Conservation (phyloP, 192 early-diverging fungal species). For the Coemansia sp. region DNA sequence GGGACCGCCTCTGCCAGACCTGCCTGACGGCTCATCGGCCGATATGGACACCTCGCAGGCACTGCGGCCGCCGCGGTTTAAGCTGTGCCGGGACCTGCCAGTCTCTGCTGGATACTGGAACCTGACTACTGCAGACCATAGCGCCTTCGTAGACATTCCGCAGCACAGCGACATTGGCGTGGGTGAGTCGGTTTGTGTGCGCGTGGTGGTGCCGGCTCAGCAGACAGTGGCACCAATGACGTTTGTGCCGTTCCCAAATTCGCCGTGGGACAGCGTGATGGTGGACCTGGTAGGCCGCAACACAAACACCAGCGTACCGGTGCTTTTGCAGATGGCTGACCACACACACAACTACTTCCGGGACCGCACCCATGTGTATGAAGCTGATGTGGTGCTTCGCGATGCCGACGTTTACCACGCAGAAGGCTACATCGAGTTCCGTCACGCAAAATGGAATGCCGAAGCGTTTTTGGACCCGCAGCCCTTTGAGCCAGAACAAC, state of each 20-base stretch:
- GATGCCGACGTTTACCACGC: slow-evolving; percentile 45
- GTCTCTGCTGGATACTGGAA: slow-evolving; percentile 9
- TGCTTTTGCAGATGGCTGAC: slow-evolving; percentile 6
- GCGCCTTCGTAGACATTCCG: slow-evolving; percentile 11
- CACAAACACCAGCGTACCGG: slow-evolving; percentile 25
- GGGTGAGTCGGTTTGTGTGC: slow-evolving; percentile 37
- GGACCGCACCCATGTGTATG: slow-evolving; percentile 52
- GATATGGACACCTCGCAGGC: background rate
- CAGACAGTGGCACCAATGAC: background rate
- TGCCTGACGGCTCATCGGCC: background rate
- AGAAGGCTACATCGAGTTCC: slow-evolving; percentile 44
- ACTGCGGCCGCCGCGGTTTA: slow-evolving; percentile 1
- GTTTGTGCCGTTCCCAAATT: slow-evolving; percentile 15
- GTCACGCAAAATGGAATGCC: slow-evolving; percentile 54
- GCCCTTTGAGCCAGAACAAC: slow-evolving; percentile 30
- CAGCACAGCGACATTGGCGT: slow-evolving; percentile 3
- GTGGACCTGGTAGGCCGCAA: slow-evolving; percentile 23
- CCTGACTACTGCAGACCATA: background rate
- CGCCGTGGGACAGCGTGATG: slow-evolving; percentile 46
- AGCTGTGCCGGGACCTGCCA: slow-evolving; percentile 10
- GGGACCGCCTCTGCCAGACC: background rate
- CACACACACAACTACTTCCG: slow-evolving; percentile 23
- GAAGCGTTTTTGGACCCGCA: slow-evolving; percentile 34
- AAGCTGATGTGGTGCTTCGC: slow-evolving; percentile 46
- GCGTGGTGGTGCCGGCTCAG: slow-evolving; percentile 36